Evolutionary conservation across 2,329 filamentous ascomycete species (phyloP).

Genomic region (Calonectria honghensis): DNA sequence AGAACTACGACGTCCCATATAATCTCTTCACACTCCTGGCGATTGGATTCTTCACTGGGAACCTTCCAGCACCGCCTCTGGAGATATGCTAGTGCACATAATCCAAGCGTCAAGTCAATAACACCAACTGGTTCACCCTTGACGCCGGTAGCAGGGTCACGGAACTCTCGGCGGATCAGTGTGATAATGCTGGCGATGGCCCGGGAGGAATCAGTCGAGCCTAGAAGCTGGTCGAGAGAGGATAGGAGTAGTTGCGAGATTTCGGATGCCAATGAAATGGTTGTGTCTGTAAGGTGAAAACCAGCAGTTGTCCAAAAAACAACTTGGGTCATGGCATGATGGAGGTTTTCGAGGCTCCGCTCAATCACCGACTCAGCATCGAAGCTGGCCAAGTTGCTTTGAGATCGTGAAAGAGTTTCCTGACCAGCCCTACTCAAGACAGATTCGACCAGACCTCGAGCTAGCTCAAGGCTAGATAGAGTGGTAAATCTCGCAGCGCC

Average conservation of each 20-base stretch:
- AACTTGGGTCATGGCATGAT: constrained; percentile 74
- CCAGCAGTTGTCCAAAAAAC: constrained; percentile 78
- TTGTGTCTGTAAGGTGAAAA: constrained; percentile 75
- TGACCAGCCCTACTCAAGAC: constrained; percentile 72
- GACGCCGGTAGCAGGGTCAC: constrained; percentile 76
- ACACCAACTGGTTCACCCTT: constrained; percentile 77
- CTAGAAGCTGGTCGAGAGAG: constrained; percentile 78
- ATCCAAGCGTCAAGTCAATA: constrained; percentile 75
- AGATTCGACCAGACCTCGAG: constrained; percentile 72
- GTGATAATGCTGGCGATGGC: constrained; percentile 81
- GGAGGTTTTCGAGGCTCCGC: constrained; percentile 73
- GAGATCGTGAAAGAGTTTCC: constrained; percentile 67
- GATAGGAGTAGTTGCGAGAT: constrained; percentile 75
- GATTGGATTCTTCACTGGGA: constrained; percentile 69
- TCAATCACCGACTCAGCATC: constrained; percentile 76
- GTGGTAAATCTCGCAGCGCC: constrained; percentile 74
- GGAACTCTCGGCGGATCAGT: constrained; percentile 78
- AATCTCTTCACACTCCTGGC: constrained; percentile 71
- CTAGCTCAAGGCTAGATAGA: constrained; percentile 74
- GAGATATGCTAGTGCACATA: constrained; percentile 77
- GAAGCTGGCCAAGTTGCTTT: constrained; percentile 67
- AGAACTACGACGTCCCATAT: constrained; percentile 81
- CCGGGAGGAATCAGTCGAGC: constrained; percentile 81
- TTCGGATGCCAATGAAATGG: constrained; percentile 73
- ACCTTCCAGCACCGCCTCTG: constrained; percentile 74